Conservation (phyloP, 306 rosid species). For the Fagus crenata region DNA sequence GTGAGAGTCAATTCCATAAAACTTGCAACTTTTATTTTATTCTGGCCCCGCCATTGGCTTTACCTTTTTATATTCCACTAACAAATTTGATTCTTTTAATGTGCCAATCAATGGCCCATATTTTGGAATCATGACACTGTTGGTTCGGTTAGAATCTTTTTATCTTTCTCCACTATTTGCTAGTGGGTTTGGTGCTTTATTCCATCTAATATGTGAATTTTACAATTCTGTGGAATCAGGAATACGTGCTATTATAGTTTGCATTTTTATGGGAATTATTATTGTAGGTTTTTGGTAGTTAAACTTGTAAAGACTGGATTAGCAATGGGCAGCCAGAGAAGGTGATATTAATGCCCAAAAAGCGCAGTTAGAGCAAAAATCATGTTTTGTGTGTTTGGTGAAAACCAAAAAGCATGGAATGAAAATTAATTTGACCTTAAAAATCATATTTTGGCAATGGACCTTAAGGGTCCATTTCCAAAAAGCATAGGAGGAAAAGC, state of each 20-base stretch:
- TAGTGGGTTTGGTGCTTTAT: constrained; percentile 14
- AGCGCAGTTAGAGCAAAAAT: no score
- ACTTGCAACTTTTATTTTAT: constrained; percentile 16
- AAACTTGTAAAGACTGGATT: not conserved
- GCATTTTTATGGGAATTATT: not conserved
- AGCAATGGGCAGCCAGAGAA: not conserved
- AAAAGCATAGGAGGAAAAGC: no score
- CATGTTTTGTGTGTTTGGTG: no score
- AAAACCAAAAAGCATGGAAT: no score
- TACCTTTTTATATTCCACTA: constrained; percentile 19
- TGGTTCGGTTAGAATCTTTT: constrained; percentile 14
- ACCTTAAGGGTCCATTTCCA: no score
- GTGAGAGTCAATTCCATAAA: not conserved
- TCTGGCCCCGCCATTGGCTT: constrained; percentile 1
- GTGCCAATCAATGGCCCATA: constrained; percentile 1
- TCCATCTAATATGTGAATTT: not conserved
- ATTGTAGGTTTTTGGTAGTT: not conserved
- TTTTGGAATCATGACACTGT: constrained; percentile 24
- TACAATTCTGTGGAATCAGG: not conserved
- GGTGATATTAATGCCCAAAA: not conserved
- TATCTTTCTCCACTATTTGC: not conserved
- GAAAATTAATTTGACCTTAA: no score
- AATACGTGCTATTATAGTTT: not conserved
- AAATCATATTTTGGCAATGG: no score
- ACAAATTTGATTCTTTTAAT: constrained; percentile 17